Evolutionary conservation across 202 grass and related monocot genomes (phyloP).

Genomic region (Cymbopogon flexuosus): DNA sequence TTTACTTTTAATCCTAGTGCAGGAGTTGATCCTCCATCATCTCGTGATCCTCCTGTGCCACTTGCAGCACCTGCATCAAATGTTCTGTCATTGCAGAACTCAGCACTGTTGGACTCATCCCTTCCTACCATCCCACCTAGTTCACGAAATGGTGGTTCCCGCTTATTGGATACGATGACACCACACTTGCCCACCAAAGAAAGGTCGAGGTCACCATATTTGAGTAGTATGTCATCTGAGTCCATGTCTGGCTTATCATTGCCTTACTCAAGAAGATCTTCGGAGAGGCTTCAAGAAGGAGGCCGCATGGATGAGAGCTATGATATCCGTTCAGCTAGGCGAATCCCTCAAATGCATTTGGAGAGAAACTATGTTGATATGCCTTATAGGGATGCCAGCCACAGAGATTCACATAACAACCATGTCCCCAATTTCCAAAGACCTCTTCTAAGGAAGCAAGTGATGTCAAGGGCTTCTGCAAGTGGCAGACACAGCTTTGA

Average conservation of each 20-base stretch:
- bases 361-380: slow-evolving; percentile 72
- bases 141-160: slow-evolving; percentile 64
- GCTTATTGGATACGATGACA: slow-evolving; percentile 46
- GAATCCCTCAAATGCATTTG: slow-evolving; percentile 56
- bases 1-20: slow-evolving; percentile 69
- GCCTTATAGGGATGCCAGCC: slow-evolving; percentile 54
- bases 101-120: slow-evolving; percentile 65
- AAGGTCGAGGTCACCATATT: slow-evolving; percentile 65
- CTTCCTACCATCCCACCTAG: slow-evolving; percentile 46
- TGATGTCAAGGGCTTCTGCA: slow-evolving; percentile 67
- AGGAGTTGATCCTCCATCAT: slow-evolving; percentile 84
- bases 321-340: slow-evolving; percentile 49
- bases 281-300: slow-evolving; percentile 59
- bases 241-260: slow-evolving; percentile 57
- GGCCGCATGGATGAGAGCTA: slow-evolving; percentile 47
- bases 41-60: slow-evolving; percentile 73
- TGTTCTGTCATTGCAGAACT: slow-evolving; percentile 56
- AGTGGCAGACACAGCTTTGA: slow-evolving; percentile 73
- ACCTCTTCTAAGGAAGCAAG: slow-evolving; percentile 90
- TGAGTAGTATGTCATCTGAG: slow-evolving; percentile 55
- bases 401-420: slow-evolving; percentile 78
- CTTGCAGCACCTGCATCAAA: slow-evolving; percentile 62
- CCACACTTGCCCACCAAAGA: slow-evolving; percentile 60
- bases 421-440: slow-evolving; percentile 95
- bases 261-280: slow-evolving; percentile 66